Evolutionary conservation across 306 rosid genomes (phyloP).

Genomic region (Delonix regia): DNA sequence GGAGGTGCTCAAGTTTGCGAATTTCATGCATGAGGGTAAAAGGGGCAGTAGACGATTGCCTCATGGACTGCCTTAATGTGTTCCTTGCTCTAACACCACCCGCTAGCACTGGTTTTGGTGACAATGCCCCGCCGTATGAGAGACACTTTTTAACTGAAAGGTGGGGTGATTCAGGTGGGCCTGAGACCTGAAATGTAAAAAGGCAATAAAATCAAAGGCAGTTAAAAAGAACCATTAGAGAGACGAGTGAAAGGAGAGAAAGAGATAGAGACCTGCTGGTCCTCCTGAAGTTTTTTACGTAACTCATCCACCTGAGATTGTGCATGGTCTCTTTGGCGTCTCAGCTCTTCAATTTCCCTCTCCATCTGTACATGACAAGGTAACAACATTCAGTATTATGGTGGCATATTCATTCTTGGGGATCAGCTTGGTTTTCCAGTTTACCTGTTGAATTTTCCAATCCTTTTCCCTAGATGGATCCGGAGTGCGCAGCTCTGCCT

Average conservation of each 20-base stretch:
- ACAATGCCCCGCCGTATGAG: conserved; percentile 69
- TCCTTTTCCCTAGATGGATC: conserved; percentile 89
- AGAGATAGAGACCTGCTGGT: conserved; percentile 64
- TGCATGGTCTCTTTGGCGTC: conserved; percentile 86
- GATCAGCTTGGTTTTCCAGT: conserved; percentile 6
- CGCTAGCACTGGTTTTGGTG: conserved; percentile 57
- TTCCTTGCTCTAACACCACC: conserved; percentile 62
- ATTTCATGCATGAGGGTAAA: conserved; percentile 98
- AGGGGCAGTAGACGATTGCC: conserved; percentile 96
- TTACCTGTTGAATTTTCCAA: conserved; percentile 92
- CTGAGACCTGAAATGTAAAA: conserved; percentile 56
- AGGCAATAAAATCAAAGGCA: background rate
- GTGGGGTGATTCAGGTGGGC: conserved; percentile 57
- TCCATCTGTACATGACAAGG: conserved; percentile 71
- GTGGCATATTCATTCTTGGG: conserved; percentile 11
- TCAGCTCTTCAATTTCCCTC: conserved; percentile 93
- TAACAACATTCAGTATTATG: conserved; percentile 21
- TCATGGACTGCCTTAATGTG: conserved; percentile 82
- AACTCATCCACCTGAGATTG: conserved; percentile 85
- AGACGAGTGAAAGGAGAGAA: background rate
- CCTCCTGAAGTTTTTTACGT: conserved; percentile 77
- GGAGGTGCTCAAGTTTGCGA: conserved; percentile 98
- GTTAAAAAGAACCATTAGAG: conserved; percentile 27
- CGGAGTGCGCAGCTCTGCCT: conserved; percentile 92
- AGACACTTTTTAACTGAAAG: conserved; percentile 88